Base-by-base conservation (phyloP, 1,284 basidiomycete genomes). In the Limonomyces culmigenus region DNA sequence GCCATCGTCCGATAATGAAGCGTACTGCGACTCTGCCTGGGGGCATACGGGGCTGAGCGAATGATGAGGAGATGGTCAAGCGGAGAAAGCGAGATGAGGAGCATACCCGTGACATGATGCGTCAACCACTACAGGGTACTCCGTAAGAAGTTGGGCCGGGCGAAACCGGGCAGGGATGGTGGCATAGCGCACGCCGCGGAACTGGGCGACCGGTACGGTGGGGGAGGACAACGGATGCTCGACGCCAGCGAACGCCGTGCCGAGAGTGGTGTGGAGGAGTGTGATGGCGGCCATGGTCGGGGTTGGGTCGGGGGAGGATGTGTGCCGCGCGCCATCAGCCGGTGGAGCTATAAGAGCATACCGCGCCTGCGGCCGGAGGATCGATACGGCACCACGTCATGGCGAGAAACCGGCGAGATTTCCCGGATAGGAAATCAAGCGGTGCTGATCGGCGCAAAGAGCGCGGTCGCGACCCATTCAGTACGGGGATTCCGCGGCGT, bases 101-200 rank as follows among this genome's bases (percentile, higher is more conserved):
- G 51, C 44, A 42, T 41, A 79, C 78, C 78, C 78, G 46, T 70
- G 60, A 41, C 60, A 62, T 20, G 74, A 66, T 41, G 74, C 73
- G 45, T 77, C 70, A 10, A 71, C 70, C 29, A 60, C 50, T 10
- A 60, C 48, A 15, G 68, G 65, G 45, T 78, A 78, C 3, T 61
- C 53, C 10, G 65, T 63, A 46, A 56, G 64, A 30, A 81, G 55
- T 40, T 59, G 62, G 1, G 79, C 78, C 50, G 73, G 77, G 35
- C 75, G 69, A 48, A 83, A 83, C 35, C 78, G 73, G 20, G 67
- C 70, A 17, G 75, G 74, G n/a, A 81, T 61, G 16, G 59, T 60
- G 20, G 74, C 79, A 45, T 81, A 83, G 54, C 78, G 78, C 47
- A 83, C 72, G 20, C 78, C 78, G 19, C 70, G 65, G 45, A 68